Percentiles rank a stretch among this genome's conserved stretches.
These are phyloP conservation scores for Lactarius pseudohatsudake DNA, from an alignment of 768 basidiomycete genomes.

Conservation along the genomic window DNA sequence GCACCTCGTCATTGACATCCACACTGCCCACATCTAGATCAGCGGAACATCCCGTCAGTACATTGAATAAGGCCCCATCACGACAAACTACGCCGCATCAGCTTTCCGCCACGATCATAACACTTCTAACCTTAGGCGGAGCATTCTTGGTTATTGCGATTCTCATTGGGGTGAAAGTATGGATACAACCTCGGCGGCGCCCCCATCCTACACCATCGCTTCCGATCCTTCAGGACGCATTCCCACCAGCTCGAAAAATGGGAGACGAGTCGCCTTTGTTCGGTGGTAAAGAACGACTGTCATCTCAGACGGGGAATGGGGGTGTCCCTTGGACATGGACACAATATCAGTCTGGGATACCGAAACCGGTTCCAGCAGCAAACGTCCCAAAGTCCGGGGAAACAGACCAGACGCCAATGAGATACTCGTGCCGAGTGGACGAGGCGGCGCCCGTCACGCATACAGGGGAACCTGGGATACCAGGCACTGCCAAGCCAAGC, in stretches of 20 bases:
- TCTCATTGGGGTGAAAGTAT: slow-evolving; percentile 48
- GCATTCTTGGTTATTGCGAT: slow-evolving; percentile 49
- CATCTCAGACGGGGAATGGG: slow-evolving; percentile 41
- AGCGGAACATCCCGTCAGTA: slow-evolving; percentile 22
- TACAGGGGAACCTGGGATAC: slow-evolving; percentile 9
- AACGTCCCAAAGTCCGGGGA: slow-evolving; percentile 3
- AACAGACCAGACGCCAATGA: neutral
- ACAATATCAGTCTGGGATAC: slow-evolving; percentile 35
- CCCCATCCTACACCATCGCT: slow-evolving; percentile 68
- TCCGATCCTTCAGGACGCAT: slow-evolving; percentile 64
- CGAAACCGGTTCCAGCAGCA: slow-evolving; percentile 15
- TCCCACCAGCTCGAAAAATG: slow-evolving; percentile 44
- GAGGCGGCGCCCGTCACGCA: neutral
- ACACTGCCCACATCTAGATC: slow-evolving; percentile 11
- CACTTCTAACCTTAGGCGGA: slow-evolving; percentile 53
- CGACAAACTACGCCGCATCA: slow-evolving; percentile 34
- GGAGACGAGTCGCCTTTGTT: slow-evolving; percentile 70
- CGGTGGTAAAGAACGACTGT: slow-evolving; percentile 69
- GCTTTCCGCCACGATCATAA: slow-evolving; percentile 49
- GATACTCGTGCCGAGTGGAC: slow-evolving; percentile 22
- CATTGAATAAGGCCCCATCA: slow-evolving; percentile 8
- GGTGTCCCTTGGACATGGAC: slow-evolving; percentile 50
- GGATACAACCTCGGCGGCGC: slow-evolving; percentile 50
- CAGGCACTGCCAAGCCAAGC: neutral
- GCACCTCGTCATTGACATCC: neutral